phyloP scores from a whole-genome alignment of 192 early-diverging fungal species.

The Coemansia umbellata region DNA sequence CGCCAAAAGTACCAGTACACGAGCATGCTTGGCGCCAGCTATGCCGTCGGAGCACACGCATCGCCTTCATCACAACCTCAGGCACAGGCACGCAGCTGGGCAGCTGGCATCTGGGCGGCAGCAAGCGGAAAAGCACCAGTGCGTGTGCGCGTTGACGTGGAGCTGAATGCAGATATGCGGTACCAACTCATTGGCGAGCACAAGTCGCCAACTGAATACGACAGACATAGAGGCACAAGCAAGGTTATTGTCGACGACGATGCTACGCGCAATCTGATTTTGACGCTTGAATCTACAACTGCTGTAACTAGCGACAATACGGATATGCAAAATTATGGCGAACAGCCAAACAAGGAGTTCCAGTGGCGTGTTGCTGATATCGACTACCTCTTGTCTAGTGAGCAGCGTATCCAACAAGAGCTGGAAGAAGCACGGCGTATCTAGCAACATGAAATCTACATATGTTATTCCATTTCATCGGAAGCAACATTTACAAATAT shows the following conservation, averaged over 20 bases:
- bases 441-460: background rate
- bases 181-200: constrained; percentile 23
- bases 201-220: constrained; percentile 12
- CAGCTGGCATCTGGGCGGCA: constrained; percentile 1
- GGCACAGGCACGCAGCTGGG: background rate
- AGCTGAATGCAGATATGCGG: constrained; percentile 30
- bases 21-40: constrained; percentile 15
- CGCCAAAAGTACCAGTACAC: constrained; percentile 23
- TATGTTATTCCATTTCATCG: background rate
- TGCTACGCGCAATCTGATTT: constrained; percentile 35
- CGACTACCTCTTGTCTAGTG: constrained; percentile 41
- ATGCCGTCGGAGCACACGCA: background rate
- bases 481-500: too few relatives aligned
- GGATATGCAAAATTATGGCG: background rate
- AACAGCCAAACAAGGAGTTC: constrained; percentile 1
- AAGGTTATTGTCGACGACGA: constrained; percentile 37
- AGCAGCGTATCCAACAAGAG: constrained; percentile 21
- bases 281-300: constrained; percentile 25
- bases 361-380: constrained; percentile 41
- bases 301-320: background rate
- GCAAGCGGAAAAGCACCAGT: constrained; percentile 5
- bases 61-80: background rate
- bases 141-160: constrained; percentile 32
- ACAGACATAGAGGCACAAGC: constrained; percentile 18
- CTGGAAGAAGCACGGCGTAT: constrained; percentile 15